Percentiles rank a stretch among this genome's conserved stretches.
These are phyloP conservation scores for Pseudozyma sp. DNA, from an alignment of 1,284 basidiomycete genomes.

Conservation along the genomic window DNA sequence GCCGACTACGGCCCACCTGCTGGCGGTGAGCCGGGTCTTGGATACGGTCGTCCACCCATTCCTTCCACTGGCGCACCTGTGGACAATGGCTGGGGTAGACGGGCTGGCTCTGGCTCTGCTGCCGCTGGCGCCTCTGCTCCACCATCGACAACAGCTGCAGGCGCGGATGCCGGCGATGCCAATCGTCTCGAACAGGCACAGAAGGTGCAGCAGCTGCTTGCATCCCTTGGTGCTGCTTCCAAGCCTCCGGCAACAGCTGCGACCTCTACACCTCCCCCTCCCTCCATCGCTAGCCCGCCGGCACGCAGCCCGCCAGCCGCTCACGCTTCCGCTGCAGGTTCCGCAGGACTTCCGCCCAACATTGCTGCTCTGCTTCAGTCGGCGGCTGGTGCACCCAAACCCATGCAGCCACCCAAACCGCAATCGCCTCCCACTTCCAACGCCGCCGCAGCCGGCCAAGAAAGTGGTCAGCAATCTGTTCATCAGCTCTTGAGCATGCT, in stretches of 20 bases:
- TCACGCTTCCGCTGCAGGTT: slow-evolving; percentile 2
- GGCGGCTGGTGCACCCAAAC: slow-evolving; percentile 44
- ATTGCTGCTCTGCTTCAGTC: slow-evolving; percentile 50
- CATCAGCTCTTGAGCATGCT: slow-evolving; percentile 50
- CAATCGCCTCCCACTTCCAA: slow-evolving; percentile 30
- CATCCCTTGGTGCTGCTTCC: slow-evolving; percentile 51
- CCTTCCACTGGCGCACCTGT: slow-evolving; percentile 38
- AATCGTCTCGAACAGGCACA: slow-evolving; percentile 67
- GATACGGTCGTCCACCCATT: slow-evolving; percentile 37
- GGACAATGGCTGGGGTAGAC: slow-evolving; percentile 46
- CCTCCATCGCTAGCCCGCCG: slow-evolving; percentile 19
- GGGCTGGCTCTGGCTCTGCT: slow-evolving; percentile 30
- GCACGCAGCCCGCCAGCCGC: slow-evolving; percentile 28
- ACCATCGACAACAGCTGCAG: slow-evolving; percentile 11
- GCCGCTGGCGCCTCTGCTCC: slow-evolving; percentile 10
- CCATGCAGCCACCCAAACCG: slow-evolving; percentile 39
- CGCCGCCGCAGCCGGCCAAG: slow-evolving; percentile 14
- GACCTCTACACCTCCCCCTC: slow-evolving; percentile 21
- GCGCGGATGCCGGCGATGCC: slow-evolving; percentile 14
- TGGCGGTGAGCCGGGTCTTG: slow-evolving; percentile 11
- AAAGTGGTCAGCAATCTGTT: slow-evolving; percentile 44
- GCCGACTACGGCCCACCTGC: slow-evolving; percentile 22
- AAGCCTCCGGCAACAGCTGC: slow-evolving; percentile 28
- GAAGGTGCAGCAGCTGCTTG: slow-evolving; percentile 68
- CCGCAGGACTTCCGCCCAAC: slow-evolving; percentile 44